phyloP scores from a whole-genome alignment of 352 stramenopile species.

The Phytophthora vignae region DNA sequence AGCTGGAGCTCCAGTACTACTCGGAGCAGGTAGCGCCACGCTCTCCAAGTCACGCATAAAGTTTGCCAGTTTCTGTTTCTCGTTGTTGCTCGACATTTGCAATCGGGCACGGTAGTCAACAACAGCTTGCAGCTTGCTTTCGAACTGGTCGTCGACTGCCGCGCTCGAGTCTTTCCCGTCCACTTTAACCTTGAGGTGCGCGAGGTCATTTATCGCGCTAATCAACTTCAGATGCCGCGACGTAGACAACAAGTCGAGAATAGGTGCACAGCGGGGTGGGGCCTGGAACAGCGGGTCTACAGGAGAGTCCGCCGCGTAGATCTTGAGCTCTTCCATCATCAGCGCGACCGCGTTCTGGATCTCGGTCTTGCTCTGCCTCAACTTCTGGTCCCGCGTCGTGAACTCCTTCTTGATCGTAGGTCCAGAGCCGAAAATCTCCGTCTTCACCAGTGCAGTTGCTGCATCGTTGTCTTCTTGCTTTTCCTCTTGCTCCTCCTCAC shows the following conservation, averaged over 20 bases:
- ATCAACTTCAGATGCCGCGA: conserved; percentile 79
- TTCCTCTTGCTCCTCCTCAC: conserved; percentile 40
- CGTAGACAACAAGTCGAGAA: conserved; percentile 77
- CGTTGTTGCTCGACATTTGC: conserved; percentile 73
- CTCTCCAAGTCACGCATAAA: conserved; percentile 51
- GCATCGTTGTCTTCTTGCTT: conserved; percentile 20
- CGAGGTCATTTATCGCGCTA: conserved; percentile 77
- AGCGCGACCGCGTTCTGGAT: conserved; percentile 67
- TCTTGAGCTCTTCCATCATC: conserved; percentile 76
- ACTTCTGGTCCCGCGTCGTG: conserved; percentile 73
- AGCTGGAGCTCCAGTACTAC: conserved; percentile 1
- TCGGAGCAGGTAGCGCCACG: neutral
- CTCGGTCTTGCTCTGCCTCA: conserved; percentile 62
- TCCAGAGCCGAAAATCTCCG: conserved; percentile 62
- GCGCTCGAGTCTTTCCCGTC: conserved; percentile 28
- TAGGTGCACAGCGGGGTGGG: conserved; percentile 55
- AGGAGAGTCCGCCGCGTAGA: conserved; percentile 61
- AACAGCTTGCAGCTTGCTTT: conserved; percentile 69
- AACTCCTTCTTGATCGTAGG: conserved; percentile 82
- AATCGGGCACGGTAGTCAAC: conserved; percentile 78
- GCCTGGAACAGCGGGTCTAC: conserved; percentile 60
- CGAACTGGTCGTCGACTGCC: conserved; percentile 49
- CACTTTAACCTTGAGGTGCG: conserved; percentile 59
- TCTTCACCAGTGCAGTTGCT: conserved; percentile 43
- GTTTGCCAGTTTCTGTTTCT: conserved; percentile 70